Base-by-base conservation (phyloP, 1,284 basidiomycete genomes). In the Austroboletus niveus region DNA sequence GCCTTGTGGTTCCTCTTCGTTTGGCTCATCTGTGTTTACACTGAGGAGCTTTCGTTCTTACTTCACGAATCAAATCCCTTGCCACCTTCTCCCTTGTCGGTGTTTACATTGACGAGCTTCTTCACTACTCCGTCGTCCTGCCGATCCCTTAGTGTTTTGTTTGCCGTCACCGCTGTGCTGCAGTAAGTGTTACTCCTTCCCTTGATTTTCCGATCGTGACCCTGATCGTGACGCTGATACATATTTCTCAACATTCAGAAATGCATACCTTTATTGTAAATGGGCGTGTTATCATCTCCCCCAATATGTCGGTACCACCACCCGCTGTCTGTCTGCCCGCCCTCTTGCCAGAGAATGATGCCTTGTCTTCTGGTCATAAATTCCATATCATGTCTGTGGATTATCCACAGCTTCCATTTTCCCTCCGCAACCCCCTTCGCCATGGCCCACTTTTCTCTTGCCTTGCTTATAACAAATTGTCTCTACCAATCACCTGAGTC, bases 391-490 rank as follows among this genome's bases (percentile, higher is more conserved):
- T 51, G 49, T 51, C 42, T 17, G 8, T 3, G 0, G 42, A 54
- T 11, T 54, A 45, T 42, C 42, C 46, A n/a, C 42, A 52, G 11
- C 43, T 54, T n/a, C 46, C 38, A 1, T 54, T 31, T 41, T 45
- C 42, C 30, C 45, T 54, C 5, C 10, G 3, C 5, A 6, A 41
- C 12, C 17, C 9, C 30, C 15, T 52, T 32, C 14, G 2, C 4
- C 32, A 38, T 7, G 34, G 50, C 15, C 46, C 42, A 7, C 46
- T 52, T 9, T 54, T 54, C 17, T 54, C 53, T n/a, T 54, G 53
- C 36, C 53, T 54, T 1, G 29, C n/a, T 10, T 52, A 52, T 22
- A 38, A 12, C 8, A 39, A 52, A 9, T 12, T 2, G 6, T 11
- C 15, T 6, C 34, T 35, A 6, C 34, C 34, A 6, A 35, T 35